Conservation (phyloP, 768 basidiomycete species). For the Podaxis sp. region DNA sequence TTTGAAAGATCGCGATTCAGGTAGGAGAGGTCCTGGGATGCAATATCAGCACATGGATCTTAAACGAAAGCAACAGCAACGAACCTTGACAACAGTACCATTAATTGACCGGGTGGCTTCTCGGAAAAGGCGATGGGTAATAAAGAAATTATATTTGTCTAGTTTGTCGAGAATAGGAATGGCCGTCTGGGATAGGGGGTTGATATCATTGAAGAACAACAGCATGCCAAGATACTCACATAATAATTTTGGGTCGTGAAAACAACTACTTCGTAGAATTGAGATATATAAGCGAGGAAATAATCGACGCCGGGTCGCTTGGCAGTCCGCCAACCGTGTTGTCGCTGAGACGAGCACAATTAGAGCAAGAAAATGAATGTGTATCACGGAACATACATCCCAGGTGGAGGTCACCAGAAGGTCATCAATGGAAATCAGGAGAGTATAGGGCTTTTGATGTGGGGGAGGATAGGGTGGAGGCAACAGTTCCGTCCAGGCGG, state of each 20-base stretch:
- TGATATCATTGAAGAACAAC: conserved; percentile 7
- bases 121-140: conserved; percentile 88
- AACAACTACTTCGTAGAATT: conserved; percentile 97
- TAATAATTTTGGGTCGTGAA: conserved; percentile 91
- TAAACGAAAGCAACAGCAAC: conserved; percentile 8
- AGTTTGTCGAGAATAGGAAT: conserved; percentile 88
- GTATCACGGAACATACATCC: conserved; percentile 69
- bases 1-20: conserved; percentile 92
- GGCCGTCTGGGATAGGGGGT: conserved; percentile 61
- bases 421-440: conserved; percentile 89
- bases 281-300: conserved; percentile 95
- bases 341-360: conserved; percentile 50
- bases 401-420: conserved; percentile 89
- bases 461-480: conserved; percentile 83
- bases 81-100: conserved; percentile 83
- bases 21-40: conserved; percentile 79
- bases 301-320: conserved; percentile 98
- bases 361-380: neutral
- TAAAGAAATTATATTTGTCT: conserved; percentile 89
- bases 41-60: neutral
- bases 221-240: conserved; percentile 46
- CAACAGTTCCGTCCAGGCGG: conserved; percentile 88
- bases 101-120: conserved; percentile 86
- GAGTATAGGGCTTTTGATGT: conserved; percentile 88
- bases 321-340: conserved; percentile 95